Conservation (phyloP, 768 basidiomycete species). For the Kwoniella sp. region DNA sequence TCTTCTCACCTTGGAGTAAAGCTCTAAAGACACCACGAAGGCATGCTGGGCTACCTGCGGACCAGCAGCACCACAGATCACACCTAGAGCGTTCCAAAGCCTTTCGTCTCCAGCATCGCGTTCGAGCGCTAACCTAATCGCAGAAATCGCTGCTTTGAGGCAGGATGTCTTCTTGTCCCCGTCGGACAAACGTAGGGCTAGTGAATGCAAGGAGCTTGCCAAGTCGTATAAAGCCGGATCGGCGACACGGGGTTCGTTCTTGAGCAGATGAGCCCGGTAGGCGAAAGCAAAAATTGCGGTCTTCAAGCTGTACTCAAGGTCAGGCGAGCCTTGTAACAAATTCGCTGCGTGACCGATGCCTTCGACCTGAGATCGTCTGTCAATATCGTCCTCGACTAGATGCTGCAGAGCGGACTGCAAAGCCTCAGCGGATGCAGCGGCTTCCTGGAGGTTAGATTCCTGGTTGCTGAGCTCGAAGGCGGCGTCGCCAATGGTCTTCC, state of each 20-base stretch:
- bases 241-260: conserved; percentile 47
- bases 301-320: conserved; percentile 37
- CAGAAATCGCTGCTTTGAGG: conserved; percentile 49
- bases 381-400: conserved; percentile 69
- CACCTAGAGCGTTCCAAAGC: conserved; percentile 84
- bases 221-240: conserved; percentile 52
- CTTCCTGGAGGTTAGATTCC: conserved; percentile 59
- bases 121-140: conserved; percentile 70
- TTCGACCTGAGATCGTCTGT: conserved; percentile 71
- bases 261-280: conserved; percentile 53
- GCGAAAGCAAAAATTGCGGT: conserved; percentile 52
- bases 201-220: conserved; percentile 46
- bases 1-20: conserved; percentile 72
- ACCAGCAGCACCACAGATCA: conserved; percentile 68
- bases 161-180: conserved; percentile 24
- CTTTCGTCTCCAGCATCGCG: conserved; percentile 70
- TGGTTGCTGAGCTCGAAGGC: conserved; percentile 67
- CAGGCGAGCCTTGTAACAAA: conserved; percentile 23
- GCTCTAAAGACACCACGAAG: conserved; percentile 83
- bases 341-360: conserved; percentile 56
- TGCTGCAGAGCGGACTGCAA: conserved; percentile 55
- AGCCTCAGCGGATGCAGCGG: conserved; percentile 28
- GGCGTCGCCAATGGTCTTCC: conserved; percentile 82
- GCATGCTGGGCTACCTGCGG: conserved; percentile 84
- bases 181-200: conserved; percentile 28